phyloP scores from a whole-genome alignment of 176 grass and related monocot genomes.

The Oryza coarctata region DNA sequence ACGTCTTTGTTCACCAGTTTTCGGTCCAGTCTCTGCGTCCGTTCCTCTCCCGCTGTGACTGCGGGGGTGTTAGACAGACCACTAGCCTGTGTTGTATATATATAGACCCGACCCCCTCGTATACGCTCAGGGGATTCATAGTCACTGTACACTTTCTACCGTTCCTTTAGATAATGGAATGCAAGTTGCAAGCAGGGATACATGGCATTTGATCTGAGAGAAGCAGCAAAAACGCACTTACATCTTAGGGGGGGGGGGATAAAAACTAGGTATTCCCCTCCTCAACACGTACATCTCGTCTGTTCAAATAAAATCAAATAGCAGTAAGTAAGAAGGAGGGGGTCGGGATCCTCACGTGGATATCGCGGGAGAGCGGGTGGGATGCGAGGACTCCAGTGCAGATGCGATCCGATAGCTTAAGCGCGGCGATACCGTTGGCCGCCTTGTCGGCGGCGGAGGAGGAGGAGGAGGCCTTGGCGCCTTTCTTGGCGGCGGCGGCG shows the following conservation, averaged over 20 bases:
- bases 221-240: neutral
- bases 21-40: too few relatives aligned
- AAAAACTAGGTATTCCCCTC: neutral
- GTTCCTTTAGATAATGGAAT: too few relatives aligned
- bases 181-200: neutral
- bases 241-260: neutral
- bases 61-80: too few relatives aligned
- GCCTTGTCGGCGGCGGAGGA: slow-evolving; percentile 44
- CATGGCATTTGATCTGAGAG: neutral
- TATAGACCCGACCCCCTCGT: too few relatives aligned
- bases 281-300: neutral
- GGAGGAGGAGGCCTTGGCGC: slow-evolving; percentile 53
- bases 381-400: slow-evolving; percentile 91
- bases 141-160: too few relatives aligned
- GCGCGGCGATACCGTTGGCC: slow-evolving; percentile 43
- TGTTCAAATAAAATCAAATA: neutral
- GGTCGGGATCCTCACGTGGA: slow-evolving; percentile 50
- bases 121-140: too few relatives aligned
- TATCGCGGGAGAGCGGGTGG: slow-evolving; percentile 86
- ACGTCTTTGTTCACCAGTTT: too few relatives aligned
- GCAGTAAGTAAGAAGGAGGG: neutral
- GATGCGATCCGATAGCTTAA: slow-evolving; percentile 74
- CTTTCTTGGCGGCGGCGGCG: slow-evolving; percentile 86
- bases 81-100: too few relatives aligned
- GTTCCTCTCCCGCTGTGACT: too few relatives aligned